phyloP scores from a whole-genome alignment of 1,139 yeast genomes.

The Taiozyma sp. region DNA sequence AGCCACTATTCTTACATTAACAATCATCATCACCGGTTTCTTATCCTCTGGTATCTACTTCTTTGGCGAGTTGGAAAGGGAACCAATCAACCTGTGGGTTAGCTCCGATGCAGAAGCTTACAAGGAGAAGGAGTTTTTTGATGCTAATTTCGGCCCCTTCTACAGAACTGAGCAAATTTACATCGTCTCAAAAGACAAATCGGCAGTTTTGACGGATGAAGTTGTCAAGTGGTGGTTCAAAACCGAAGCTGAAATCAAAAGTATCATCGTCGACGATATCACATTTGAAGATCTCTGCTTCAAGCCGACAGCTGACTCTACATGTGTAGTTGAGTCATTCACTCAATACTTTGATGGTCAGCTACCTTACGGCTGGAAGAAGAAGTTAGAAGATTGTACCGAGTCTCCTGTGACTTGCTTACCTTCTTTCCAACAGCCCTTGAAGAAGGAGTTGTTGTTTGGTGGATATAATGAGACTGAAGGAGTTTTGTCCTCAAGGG shows the following conservation, averaged over 20 bases:
- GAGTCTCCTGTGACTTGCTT: constrained; percentile 83
- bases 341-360: constrained; percentile 84
- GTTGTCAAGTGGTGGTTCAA: constrained; percentile 85
- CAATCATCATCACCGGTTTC: constrained; percentile 40
- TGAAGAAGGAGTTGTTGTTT: constrained; percentile 66
- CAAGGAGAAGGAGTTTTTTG: constrained; percentile 65
- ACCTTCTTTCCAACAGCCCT: constrained; percentile 88
- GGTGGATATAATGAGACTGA: constrained; percentile 42
- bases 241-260: constrained; percentile 54
- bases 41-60: constrained; percentile 50
- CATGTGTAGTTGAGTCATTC: constrained; percentile 84
- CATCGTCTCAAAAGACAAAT: constrained; percentile 64
- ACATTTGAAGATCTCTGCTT: constrained; percentile 70
- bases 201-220: constrained; percentile 46
- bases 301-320: constrained; percentile 68
- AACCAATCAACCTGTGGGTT: constrained; percentile 89
- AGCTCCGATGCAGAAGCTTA: constrained; percentile 73
- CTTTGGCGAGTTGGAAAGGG: constrained; percentile 59
- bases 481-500: constrained; percentile 50
- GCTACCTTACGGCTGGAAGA: constrained; percentile 59
- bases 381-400: constrained; percentile 54
- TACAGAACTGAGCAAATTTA: constrained; percentile 85
- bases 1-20: constrained; percentile 41
- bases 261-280: constrained; percentile 25
- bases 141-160: constrained; percentile 85